Percentiles rank a stretch among this genome's conserved stretches.
Conservation (phyloP, 305 asterid species). For the Solanum chacoense region DNA sequence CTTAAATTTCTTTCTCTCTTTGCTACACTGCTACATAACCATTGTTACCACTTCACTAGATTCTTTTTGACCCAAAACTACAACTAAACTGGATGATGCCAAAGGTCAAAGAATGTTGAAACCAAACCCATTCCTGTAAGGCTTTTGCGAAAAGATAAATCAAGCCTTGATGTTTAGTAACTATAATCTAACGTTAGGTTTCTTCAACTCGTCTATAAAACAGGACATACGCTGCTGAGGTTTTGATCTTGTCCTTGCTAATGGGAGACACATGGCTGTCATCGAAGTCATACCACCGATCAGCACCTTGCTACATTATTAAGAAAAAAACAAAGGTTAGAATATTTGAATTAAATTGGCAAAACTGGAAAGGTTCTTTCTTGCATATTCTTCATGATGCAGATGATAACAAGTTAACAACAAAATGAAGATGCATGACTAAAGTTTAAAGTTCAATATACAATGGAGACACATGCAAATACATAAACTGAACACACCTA, state of each 20-base stretch:
- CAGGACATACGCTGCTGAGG: conserved; percentile 85
- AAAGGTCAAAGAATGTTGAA: conserved; percentile 32
- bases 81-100: conserved; percentile 17
- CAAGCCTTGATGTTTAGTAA: conserved; percentile 16
- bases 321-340: background rate
- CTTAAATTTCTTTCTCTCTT: conserved; percentile 1
- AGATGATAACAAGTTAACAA: background rate
- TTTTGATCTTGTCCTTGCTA: conserved; percentile 79
- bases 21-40: background rate
- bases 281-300: conserved; percentile 80
- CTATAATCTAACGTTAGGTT: conserved; percentile 17
- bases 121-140: conserved; percentile 9
- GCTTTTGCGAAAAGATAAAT: conserved; percentile 11
- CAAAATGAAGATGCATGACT: background rate
- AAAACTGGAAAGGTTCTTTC: background rate
- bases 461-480: background rate
- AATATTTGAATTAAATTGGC: background rate
- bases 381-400: background rate
- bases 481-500: background rate
- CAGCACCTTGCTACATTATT: conserved; percentile 67
- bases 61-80: conserved; percentile 17
- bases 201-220: conserved; percentile 79
- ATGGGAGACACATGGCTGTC: conserved; percentile 75
- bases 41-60: background rate
- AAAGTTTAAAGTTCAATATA: background rate